Percentiles rank a stretch among this genome's conserved stretches.
Conservation (phyloP, 306 rosid species). For the Vigna mungo region DNA sequence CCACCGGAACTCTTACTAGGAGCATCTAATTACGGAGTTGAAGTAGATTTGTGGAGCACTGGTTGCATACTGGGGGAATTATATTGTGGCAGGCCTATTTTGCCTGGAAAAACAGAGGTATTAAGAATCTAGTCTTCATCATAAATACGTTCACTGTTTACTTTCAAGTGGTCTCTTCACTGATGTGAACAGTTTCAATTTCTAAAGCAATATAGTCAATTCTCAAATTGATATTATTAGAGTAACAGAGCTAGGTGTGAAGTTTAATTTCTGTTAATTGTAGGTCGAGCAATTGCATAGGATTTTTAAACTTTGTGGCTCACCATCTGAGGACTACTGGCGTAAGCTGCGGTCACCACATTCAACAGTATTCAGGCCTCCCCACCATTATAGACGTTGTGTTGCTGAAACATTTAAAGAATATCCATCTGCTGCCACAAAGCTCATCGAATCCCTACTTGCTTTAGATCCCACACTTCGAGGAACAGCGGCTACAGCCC, state of each 20-base stretch:
- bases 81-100: conserved; percentile 83
- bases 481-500: conserved; percentile 82
- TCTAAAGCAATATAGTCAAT: conserved; percentile 21
- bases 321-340: conserved; percentile 94
- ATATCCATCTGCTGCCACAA: conserved; percentile 63
- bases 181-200: background rate
- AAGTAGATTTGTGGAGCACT: conserved; percentile 92
- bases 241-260: conserved; percentile 31
- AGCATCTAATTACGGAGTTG: conserved; percentile 87
- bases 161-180: conserved; percentile 19
- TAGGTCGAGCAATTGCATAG: conserved; percentile 97
- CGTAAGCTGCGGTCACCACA: conserved; percentile 62
- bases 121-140: conserved; percentile 20
- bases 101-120: conserved; percentile 99
- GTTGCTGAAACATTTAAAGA: conserved; percentile 78
- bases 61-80: conserved; percentile 98
- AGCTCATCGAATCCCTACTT: conserved; percentile 81
- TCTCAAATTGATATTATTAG: background rate
- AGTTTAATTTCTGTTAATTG: conserved; percentile 34
- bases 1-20: conserved; percentile 98
- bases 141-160: conserved; percentile 26
- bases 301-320: conserved; percentile 96
- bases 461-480: conserved; percentile 77
- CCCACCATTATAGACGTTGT: conserved; percentile 79
- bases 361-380: conserved; percentile 76